Percentiles rank a stretch among this genome's conserved stretches.
Evolutionary conservation across 2,329 filamentous ascomycete genomes (phyloP).

Genomic region (Fusarium falciforme): DNA sequence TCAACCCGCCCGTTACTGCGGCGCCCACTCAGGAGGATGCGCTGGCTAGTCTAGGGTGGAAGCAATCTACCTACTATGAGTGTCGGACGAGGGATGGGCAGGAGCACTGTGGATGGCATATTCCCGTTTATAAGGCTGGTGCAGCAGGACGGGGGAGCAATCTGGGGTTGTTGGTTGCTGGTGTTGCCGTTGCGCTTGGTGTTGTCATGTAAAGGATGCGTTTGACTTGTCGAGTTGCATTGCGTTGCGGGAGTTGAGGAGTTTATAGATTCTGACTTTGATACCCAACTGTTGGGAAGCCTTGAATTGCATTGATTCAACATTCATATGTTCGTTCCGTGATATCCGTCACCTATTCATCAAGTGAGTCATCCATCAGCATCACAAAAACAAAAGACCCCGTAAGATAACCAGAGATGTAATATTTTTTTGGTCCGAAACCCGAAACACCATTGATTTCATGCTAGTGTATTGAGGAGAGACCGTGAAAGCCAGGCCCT

Average conservation of each 20-base stretch:
- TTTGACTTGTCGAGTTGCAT: conserved; percentile 4
- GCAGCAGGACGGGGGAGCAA: conserved; percentile 34
- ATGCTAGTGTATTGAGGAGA: conserved; percentile 54
- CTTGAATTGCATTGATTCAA: neutral
- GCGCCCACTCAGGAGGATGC: conserved; percentile 46
- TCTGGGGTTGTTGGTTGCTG: conserved; percentile 28
- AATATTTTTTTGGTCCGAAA: conserved; percentile 51
- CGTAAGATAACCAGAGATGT: conserved; percentile 31
- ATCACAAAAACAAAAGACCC: neutral
- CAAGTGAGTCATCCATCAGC: conserved; percentile 15
- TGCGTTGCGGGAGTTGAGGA: conserved; percentile 21
- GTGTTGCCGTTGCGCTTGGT: conserved; percentile 20
- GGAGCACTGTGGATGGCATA: conserved; percentile 52
- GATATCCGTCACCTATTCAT: neutral
- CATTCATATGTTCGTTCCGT: neutral
- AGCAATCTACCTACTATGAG: conserved; percentile 50
- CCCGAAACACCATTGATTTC: conserved; percentile 57
- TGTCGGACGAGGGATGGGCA: conserved; percentile 46
- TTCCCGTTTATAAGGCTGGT: conserved; percentile 46
- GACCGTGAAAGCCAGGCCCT: conserved; percentile 45
- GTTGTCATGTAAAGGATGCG: conserved; percentile 14
- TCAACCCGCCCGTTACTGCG: conserved; percentile 48
- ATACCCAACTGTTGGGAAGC: conserved; percentile 37
- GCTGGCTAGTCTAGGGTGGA: conserved; percentile 47
- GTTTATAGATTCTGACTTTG: conserved; percentile 29